Evolutionary conservation across 2,329 filamentous ascomycete species (phyloP).

Genomic region (Fusarium cicatricum): DNA sequence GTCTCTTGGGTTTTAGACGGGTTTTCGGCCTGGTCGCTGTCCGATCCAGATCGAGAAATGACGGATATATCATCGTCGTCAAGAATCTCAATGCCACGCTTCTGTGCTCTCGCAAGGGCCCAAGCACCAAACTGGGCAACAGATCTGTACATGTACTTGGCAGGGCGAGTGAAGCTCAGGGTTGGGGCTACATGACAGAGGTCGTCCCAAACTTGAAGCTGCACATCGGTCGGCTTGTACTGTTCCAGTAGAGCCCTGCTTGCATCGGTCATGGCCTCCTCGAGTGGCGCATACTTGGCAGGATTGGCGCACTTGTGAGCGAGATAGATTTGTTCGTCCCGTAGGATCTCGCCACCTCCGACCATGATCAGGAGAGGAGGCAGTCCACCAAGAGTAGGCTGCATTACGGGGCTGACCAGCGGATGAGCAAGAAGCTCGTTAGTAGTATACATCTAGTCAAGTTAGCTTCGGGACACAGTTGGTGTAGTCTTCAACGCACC

Average conservation of each 20-base stretch:
- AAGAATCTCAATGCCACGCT: slow-evolving; percentile 79
- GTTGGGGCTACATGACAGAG: slow-evolving; percentile 92
- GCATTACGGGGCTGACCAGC: slow-evolving; percentile 86
- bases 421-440: slow-evolving; percentile 89
- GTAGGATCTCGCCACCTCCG: slow-evolving; percentile 86
- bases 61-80: slow-evolving; percentile 81
- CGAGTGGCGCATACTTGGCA: slow-evolving; percentile 73
- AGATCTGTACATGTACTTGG: slow-evolving; percentile 94
- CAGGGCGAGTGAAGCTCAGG: slow-evolving; percentile 93
- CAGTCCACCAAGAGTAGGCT: slow-evolving; percentile 87
- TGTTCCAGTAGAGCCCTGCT: slow-evolving; percentile 67
- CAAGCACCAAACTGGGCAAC: slow-evolving; percentile 94
- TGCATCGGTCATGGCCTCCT: slow-evolving; percentile 68
- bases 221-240: slow-evolving; percentile 87
- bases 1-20: slow-evolving; percentile 31
- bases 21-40: slow-evolving; percentile 38
- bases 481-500: slow-evolving; percentile 53
- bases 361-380: slow-evolving; percentile 87
- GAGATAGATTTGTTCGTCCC: slow-evolving; percentile 94
- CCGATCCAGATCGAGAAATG: slow-evolving; percentile 68
- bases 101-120: slow-evolving; percentile 84
- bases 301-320: slow-evolving; percentile 95
- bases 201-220: slow-evolving; percentile 96
- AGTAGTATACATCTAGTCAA: slow-evolving; percentile 72
- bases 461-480: slow-evolving; percentile 9